Conservation (phyloP, 139 green algal species). For the Haematococcus sp. region DNA sequence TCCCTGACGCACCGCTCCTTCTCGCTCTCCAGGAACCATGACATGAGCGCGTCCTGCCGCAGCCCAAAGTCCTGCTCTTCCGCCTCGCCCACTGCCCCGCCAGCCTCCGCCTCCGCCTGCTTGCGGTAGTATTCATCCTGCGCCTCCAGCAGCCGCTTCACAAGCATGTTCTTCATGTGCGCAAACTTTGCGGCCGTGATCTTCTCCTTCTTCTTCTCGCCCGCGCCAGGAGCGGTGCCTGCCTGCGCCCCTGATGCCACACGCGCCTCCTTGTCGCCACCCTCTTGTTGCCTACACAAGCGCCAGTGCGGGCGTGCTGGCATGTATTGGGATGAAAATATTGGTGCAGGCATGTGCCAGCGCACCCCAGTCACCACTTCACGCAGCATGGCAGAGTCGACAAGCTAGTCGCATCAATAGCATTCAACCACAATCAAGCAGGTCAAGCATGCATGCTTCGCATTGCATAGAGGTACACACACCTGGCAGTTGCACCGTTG, state of each 20-base stretch:
- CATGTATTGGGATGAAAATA: too few relatives aligned
- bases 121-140: background rate
- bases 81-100: background rate
- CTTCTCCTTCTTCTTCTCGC: constrained; percentile 44
- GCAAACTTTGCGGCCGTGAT: constrained; percentile 74
- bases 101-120: background rate
- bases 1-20: constrained; percentile 41
- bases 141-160: constrained; percentile 2
- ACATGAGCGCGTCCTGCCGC: constrained; percentile 75
- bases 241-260: background rate
- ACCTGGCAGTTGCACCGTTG: background rate
- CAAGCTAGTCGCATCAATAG: too few relatives aligned
- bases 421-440: too few relatives aligned
- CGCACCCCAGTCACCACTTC: too few relatives aligned
- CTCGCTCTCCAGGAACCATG: constrained; percentile 83
- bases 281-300: background rate
- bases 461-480: too few relatives aligned
- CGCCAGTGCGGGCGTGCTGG: background rate
- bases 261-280: background rate
- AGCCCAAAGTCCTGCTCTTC: constrained; percentile 30
- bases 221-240: background rate
- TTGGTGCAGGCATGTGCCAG: too few relatives aligned
- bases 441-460: too few relatives aligned
- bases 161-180: constrained; percentile 57
- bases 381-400: too few relatives aligned